Base-by-base conservation (phyloP, 805 yeast genomes). In the Kazachstania taianensis region DNA sequence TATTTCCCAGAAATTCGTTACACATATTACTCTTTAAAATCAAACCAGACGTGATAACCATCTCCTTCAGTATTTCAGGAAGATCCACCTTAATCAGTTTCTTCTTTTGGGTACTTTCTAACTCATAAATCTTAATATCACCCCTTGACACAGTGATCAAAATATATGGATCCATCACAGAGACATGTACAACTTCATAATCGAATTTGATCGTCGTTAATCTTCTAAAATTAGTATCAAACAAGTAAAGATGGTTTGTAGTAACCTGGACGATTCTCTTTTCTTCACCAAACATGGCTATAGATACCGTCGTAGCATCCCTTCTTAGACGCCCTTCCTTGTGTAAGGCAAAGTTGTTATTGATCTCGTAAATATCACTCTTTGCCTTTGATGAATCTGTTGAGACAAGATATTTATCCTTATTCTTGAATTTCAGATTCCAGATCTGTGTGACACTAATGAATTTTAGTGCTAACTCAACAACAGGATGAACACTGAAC, bases 261-360 rank as follows among this genome's bases (percentile, higher is more conserved):
- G 92, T 78, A 2, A 84, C 74, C 53, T 86, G 96, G 13, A 85
- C 70, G 25, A 84, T 74, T 45, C 73, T 68, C 26, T 72, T 69
- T 6, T 76, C 65, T 5, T 59, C 52, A 32, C 70, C 66, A 38
- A 81, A 58, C 28, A 78, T 74, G 16, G 79, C 81, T 49, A 81
- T 75, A 24, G 74, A 74, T 8, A 84, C 64, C 0, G 94, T 84
- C 12, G 70, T 61, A 22, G 74, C 73, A 37, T 75, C 71, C 39
- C 74, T 70, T 39, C 75, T 70, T 49, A 83, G 80, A 43, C 74
- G 78, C 33, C 73, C 71, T 4, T 78, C 66, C 32, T 70, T 73
- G 36, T 78, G 62, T 33, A 78, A 66, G 25, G 77, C 70, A 53
- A 79, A 81, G 18, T 74, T 70, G 37, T 74, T 72, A 33, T 70